phyloP scores from a whole-genome alignment of 495 filamentous ascomycete species.

The Cryomyces antarcticus region DNA sequence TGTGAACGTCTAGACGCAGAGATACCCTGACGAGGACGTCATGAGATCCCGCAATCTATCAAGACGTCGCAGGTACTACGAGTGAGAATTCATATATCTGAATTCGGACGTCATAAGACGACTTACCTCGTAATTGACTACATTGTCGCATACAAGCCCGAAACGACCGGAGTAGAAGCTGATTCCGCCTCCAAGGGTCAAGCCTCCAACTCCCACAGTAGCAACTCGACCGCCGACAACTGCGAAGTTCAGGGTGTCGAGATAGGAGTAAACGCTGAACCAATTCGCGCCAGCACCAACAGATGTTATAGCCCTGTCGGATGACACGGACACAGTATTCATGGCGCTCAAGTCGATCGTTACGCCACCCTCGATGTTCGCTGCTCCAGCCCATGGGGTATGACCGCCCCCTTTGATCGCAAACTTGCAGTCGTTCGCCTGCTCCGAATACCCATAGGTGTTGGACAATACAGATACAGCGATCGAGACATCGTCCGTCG shows the following conservation, averaged over 20 bases:
- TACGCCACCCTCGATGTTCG: constrained; percentile 32
- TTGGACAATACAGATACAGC: too few relatives aligned
- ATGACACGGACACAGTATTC: constrained; percentile 24
- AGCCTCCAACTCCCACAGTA: constrained; percentile 12
- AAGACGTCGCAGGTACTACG: too few relatives aligned
- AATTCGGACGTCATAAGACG: background rate
- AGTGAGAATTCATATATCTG: too few relatives aligned
- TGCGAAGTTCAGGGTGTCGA: constrained; percentile 4
- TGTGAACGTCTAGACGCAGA: background rate
- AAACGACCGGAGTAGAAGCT: constrained; percentile 2
- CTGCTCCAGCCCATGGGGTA: constrained; percentile 26
- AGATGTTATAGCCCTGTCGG: constrained; percentile 10
- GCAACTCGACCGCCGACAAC: constrained; percentile 10
- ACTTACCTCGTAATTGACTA: constrained; percentile 14
- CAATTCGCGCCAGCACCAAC: constrained; percentile 12
- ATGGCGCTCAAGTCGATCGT: constrained; percentile 30
- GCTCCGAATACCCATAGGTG: too few relatives aligned
- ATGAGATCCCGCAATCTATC: too few relatives aligned
- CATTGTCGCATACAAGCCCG: constrained; percentile 9
- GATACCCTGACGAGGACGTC: too few relatives aligned
- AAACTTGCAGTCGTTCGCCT: constrained; percentile 5
- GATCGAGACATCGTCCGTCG: too few relatives aligned
- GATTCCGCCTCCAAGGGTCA: constrained; percentile 12
- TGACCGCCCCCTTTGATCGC: constrained; percentile 25
- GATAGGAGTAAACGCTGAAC: constrained; percentile 9